phyloP scores from a whole-genome alignment of 2,329 filamentous ascomycete species.

The Pseudocercospora eumusae region DNA sequence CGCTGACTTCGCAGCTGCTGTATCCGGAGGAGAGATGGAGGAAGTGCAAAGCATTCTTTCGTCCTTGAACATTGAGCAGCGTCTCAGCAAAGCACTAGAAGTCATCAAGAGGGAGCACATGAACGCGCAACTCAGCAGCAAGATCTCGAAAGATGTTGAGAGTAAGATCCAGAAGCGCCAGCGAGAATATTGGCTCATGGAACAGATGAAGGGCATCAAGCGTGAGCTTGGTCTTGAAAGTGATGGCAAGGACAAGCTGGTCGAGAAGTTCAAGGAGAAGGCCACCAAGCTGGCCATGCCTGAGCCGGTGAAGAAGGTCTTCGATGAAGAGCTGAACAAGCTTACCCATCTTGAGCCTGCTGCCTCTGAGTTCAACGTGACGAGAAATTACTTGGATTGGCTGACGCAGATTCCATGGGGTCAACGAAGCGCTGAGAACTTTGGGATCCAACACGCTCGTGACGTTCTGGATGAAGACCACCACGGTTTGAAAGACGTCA shows the following conservation, averaged over 20 bases:
- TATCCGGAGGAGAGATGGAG: constrained; percentile 87
- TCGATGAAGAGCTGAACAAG: constrained; percentile 98
- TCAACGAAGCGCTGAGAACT: constrained; percentile 92
- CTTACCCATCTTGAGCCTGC: constrained; percentile 91
- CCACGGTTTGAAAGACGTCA: constrained; percentile 95
- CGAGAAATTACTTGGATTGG: constrained; percentile 97
- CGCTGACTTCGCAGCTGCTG: constrained; percentile 94
- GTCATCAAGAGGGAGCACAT: constrained; percentile 98
- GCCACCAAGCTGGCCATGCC: constrained; percentile 93
- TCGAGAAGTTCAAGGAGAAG: constrained; percentile 97
- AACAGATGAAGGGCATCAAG: constrained; percentile 98
- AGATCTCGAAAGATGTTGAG: constrained; percentile 97
- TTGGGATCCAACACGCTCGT: constrained; percentile 88
- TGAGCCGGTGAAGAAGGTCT: constrained; percentile 93
- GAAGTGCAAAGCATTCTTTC: constrained; percentile 91
- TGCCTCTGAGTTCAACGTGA: constrained; percentile 98
- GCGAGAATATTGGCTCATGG: constrained; percentile 97
- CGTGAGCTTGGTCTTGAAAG: constrained; percentile 94
- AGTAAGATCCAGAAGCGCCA: constrained; percentile 96
- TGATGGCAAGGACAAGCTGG: constrained; percentile 95
- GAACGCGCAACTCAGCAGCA: constrained; percentile 94
- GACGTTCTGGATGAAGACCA: constrained; percentile 93
- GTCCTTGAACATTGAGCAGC: constrained; percentile 85
- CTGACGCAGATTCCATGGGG: constrained; percentile 98
- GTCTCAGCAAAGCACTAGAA: constrained; percentile 85